Evolutionary conservation across 176 grass and related monocot species (phyloP).

Genomic region (Pontederia crassipes): DNA sequence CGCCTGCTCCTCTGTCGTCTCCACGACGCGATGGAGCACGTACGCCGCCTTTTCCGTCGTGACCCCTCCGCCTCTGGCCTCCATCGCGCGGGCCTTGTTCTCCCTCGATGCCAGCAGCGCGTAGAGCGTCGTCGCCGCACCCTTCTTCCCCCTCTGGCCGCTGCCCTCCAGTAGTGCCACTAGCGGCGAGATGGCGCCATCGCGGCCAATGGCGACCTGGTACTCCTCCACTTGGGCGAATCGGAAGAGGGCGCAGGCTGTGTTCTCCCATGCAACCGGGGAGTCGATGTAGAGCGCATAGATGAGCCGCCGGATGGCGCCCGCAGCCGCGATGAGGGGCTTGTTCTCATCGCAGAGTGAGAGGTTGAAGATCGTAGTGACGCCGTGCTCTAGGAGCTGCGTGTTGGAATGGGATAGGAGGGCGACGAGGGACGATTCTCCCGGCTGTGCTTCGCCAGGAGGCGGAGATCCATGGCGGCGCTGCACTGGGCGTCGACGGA

Average conservation of each 20-base stretch:
- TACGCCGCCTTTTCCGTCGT: no score
- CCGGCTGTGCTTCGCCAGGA: conserved; percentile 76
- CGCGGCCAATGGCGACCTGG: no score
- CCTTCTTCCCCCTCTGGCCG: conserved; percentile 66
- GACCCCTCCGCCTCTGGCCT: conserved; percentile 47
- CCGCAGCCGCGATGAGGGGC: conserved; percentile 56
- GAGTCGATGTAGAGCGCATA: conserved; percentile 51
- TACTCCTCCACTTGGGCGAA: not conserved
- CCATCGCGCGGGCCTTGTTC: conserved; percentile 44
- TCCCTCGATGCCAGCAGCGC: no score
- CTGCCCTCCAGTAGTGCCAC: conserved; percentile 69
- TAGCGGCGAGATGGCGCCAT: conserved; percentile 56
- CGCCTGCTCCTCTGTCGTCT: conserved; percentile 83
- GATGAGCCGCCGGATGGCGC: conserved; percentile 61
- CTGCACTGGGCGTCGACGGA: no score
- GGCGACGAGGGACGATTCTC: conserved; percentile 64
- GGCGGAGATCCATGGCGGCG: conserved; percentile 66
- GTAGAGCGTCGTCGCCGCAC: conserved; percentile 74
- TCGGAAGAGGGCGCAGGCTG: not conserved
- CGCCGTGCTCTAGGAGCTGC: conserved; percentile 63
- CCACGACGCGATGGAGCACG: no score
- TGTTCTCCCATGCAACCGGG: not conserved
- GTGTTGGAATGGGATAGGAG: conserved; percentile 72
- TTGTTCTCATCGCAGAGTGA: no score
- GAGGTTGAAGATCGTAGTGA: conserved; percentile 85